phyloP scores from a whole-genome alignment of 129 eudicot genomes.

The Erigeron canadensis region DNA sequence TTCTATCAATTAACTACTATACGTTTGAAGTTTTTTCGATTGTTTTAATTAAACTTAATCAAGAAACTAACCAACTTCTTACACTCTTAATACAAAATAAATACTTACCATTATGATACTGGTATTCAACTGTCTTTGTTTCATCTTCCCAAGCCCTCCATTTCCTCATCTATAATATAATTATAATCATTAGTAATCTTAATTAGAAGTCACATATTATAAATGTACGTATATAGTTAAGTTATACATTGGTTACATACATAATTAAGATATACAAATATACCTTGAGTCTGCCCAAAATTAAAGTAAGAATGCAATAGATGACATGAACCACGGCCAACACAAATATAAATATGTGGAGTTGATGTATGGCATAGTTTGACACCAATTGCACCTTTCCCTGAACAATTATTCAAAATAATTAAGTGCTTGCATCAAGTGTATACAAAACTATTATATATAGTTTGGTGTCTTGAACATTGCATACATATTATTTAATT shows the following conservation, averaged over 20 bases:
- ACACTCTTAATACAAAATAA: background rate
- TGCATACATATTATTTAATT: too few species aligned
- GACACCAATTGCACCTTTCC: constrained; percentile 61
- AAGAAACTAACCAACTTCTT: too few species aligned
- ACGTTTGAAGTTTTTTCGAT: background rate
- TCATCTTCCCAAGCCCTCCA: constrained; percentile 75
- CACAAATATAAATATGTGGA: constrained; percentile 72
- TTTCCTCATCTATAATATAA: constrained; percentile 48
- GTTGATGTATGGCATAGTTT: constrained; percentile 68
- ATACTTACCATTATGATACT: constrained; percentile 49
- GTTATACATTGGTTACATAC: too few species aligned
- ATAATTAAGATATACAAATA: background rate
- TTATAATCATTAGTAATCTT: background rate
- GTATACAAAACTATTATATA: too few species aligned
- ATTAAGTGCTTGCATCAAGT: background rate
- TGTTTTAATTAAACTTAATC: background rate
- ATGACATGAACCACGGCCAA: constrained; percentile 61
- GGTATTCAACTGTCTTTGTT: constrained; percentile 57
- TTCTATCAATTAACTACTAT: background rate
- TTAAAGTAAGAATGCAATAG: constrained; percentile 54
- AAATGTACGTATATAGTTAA: too few species aligned
- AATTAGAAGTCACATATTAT: background rate
- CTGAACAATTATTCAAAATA: constrained; percentile 31
- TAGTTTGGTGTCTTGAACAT: background rate
- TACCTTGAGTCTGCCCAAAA: constrained; percentile 65